These are phyloP conservation scores for Boechera stricta DNA, from an alignment of 345 rosid species.

Conservation along the genomic window DNA sequence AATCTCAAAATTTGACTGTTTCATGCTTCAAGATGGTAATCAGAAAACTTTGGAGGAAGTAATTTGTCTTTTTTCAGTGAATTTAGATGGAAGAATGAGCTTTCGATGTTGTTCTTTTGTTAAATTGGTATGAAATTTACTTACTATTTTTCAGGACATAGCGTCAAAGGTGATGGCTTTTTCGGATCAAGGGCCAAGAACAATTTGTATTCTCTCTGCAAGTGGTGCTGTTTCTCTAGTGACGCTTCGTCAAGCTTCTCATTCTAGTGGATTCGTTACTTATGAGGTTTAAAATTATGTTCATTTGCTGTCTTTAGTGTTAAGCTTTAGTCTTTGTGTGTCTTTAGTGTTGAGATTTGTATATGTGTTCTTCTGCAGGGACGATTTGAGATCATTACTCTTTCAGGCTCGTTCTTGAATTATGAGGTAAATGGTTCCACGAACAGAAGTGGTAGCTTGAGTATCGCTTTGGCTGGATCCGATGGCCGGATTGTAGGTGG, in stretches of 20 bases:
- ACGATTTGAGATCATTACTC: conserved; percentile 75
- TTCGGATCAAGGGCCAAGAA: conserved; percentile 81
- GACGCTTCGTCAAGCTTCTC: conserved; percentile 70
- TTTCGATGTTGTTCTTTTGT: neutral
- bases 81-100: conserved; percentile 10
- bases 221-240: conserved; percentile 79
- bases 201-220: conserved; percentile 86
- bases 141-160: conserved; percentile 63
- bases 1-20: neutral
- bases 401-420: conserved; percentile 72
- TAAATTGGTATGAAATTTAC: neutral
- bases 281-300: conserved; percentile 64
- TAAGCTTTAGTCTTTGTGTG: conserved; percentile 4
- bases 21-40: conserved; percentile 12
- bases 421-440: conserved; percentile 58
- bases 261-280: conserved; percentile 60
- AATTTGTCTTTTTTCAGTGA: neutral
- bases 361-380: conserved; percentile 56
- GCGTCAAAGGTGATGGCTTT: conserved; percentile 72
- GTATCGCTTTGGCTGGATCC: conserved; percentile 74
- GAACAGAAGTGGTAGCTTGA: conserved; percentile 60
- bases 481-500: conserved; percentile 88
- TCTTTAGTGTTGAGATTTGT: conserved; percentile 29
- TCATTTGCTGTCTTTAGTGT: neutral
- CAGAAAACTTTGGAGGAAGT: neutral